Evolutionary conservation across 1,139 yeast genomes (phyloP), one percentile per base, ranked within the genome.

Genomic region (Eremothecium sinecaudum): DNA sequence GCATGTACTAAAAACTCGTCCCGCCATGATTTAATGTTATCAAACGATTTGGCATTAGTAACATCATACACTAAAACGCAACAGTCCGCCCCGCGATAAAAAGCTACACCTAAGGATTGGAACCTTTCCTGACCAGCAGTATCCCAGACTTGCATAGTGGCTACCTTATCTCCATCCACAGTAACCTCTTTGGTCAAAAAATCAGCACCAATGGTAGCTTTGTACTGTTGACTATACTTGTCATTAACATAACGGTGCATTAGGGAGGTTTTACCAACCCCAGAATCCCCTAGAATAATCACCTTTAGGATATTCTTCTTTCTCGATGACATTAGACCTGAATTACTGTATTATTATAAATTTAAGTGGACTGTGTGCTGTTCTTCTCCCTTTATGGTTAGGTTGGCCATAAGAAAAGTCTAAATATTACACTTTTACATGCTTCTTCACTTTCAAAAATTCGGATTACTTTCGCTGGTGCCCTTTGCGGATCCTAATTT

Each of bases 81-180:
- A 61, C 98, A 90, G 60, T 90, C 98, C 1, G 98, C 96, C 23
- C 98, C 98, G 49, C 98, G 70, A 61, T 90, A 90, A 59, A 90
- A 90, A 1, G 98, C 98, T 30, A 90, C 97, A 12, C 98, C 98
- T 44, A 90, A 68, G 41, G 93, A 79, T 62, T 90, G 98, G 67
- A 90, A 90, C 47, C 98, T 68, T 62, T 90, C 98, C 65, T 90
- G 98, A 19, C 98, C 98, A 2, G 98, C 98, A 28, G 98, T 90
- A 57, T 90, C 98, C 98, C 98, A 90, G 37, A 90, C 83, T 67
- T 90, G 95, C 66, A 79, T 69, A 3, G 86, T 77, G 12, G 80
- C 87, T 37, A 73, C 72, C 52, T 77, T 78, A 33, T 51, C 54
- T 56, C 79, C 90, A 58, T 90, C 97, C 39, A 90, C 72, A 17